Percentiles rank a stretch among this genome's conserved stretches.
These are phyloP conservation scores for Acacia acuminata DNA, from an alignment of 306 rosid species.

Conservation along the genomic window DNA sequence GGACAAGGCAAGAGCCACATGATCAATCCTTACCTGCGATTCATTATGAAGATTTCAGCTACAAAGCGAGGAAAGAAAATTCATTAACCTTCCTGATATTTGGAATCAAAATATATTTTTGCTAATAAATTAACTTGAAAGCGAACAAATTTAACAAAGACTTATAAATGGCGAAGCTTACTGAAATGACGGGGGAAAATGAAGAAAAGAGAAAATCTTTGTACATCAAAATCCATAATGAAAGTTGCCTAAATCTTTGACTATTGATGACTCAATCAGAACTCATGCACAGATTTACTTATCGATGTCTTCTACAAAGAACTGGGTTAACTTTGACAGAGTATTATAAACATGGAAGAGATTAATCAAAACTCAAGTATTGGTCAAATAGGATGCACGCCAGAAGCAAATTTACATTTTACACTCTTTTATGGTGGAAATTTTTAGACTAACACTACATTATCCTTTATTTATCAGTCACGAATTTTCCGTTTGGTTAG, in stretches of 20 bases:
- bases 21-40: conserved; percentile 82
- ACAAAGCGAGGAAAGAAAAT: neutral
- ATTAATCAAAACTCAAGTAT: neutral
- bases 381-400: neutral
- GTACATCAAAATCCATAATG: neutral
- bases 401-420: neutral
- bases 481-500: neutral
- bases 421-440: neutral
- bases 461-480: conserved; percentile 4
- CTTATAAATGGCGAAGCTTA: neutral
- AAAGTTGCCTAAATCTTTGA: neutral
- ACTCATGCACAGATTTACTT: neutral
- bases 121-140: neutral
- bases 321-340: conserved; percentile 2
- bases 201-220: neutral
- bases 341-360: neutral
- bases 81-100: neutral
- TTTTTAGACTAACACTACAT: neutral
- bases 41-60: conserved; percentile 19
- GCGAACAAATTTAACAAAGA: neutral
- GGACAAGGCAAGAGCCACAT: conserved; percentile 85
- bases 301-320: neutral
- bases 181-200: neutral
- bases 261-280: neutral
- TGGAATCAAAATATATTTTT: neutral